phyloP scores from a whole-genome alignment of 768 basidiomycete species.

The Boletus tylopilopsis region DNA sequence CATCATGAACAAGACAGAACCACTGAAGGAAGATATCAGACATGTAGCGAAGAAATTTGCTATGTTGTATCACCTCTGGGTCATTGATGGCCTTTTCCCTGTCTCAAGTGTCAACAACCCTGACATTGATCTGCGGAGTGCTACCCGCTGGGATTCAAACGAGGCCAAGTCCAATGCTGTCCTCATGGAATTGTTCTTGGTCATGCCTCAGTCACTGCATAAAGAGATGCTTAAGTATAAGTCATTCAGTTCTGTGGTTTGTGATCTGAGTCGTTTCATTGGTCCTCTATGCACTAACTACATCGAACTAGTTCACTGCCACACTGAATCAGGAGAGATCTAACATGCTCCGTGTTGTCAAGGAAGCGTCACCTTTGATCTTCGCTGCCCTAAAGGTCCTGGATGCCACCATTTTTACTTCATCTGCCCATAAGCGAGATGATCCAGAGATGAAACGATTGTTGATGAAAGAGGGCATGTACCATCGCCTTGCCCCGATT shows the following conservation, averaged over 20 bases:
- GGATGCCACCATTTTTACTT: not conserved
- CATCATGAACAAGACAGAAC: too few relatives aligned
- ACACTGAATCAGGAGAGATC: constrained; percentile 1
- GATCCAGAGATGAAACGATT: not conserved
- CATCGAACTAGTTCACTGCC: not conserved
- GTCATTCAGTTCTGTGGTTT: too few relatives aligned
- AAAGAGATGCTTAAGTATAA: too few relatives aligned
- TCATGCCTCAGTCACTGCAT: too few relatives aligned
- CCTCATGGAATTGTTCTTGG: too few relatives aligned
- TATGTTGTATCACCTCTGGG: not conserved
- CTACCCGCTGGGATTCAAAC: too few relatives aligned
- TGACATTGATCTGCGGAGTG: too few relatives aligned
- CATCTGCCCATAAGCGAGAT: not conserved
- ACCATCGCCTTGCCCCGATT: not conserved
- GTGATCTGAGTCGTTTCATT: too few relatives aligned
- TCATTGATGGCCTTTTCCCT: not conserved
- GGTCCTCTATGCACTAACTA: not conserved
- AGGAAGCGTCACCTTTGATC: not conserved
- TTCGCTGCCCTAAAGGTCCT: too few relatives aligned
- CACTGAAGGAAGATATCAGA: not conserved
- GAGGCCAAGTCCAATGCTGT: too few relatives aligned
- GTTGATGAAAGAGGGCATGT: not conserved
- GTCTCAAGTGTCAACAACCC: not conserved
- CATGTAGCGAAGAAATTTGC: constrained; percentile 2
- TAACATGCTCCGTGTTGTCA: not conserved